Conservation (phyloP, 768 basidiomycete species). For the Artomyces pyxidatus region DNA sequence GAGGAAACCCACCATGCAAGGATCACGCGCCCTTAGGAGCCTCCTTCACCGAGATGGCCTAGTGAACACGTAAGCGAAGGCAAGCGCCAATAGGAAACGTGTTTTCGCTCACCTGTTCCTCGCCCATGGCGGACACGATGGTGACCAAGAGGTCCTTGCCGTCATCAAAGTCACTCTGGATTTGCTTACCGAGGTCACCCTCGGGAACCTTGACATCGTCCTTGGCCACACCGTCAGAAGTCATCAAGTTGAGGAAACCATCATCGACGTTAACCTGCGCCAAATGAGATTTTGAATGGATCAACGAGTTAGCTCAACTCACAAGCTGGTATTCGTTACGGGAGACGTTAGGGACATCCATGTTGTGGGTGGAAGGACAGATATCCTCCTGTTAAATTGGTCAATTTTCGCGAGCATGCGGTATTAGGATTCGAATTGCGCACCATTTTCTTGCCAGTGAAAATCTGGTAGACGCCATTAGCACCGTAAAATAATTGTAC, state of each 20-base stretch:
- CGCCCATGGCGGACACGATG: slow-evolving; percentile 82
- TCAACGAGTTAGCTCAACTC: slow-evolving; percentile 23
- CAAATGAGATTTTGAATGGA: background rate
- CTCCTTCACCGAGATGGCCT: slow-evolving; percentile 86
- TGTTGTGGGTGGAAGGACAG: slow-evolving; percentile 97
- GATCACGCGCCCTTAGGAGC: slow-evolving; percentile 55
- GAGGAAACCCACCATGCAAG: background rate
- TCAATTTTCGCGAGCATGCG: slow-evolving; percentile 7
- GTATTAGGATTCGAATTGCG: slow-evolving; percentile 23
- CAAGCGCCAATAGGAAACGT: slow-evolving; percentile 8
- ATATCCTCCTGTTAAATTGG: slow-evolving; percentile 68
- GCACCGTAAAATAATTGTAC: background rate
- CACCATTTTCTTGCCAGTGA: slow-evolving; percentile 95
- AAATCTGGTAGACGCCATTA: slow-evolving; percentile 56
- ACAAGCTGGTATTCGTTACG: slow-evolving; percentile 91
- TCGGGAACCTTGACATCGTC: slow-evolving; percentile 96
- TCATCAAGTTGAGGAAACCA: slow-evolving; percentile 93
- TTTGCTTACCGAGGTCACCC: slow-evolving; percentile 65
- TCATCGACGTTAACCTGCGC: slow-evolving; percentile 82
- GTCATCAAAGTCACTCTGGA: slow-evolving; percentile 62
- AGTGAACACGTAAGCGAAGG: slow-evolving; percentile 1
- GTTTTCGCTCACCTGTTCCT: slow-evolving; percentile 57
- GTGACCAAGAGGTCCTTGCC: slow-evolving; percentile 88
- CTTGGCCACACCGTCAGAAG: slow-evolving; percentile 67
- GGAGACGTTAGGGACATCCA: slow-evolving; percentile 94